Conservation (phyloP, 352 stramenopile species). For the Globisporangium canariense region DNA sequence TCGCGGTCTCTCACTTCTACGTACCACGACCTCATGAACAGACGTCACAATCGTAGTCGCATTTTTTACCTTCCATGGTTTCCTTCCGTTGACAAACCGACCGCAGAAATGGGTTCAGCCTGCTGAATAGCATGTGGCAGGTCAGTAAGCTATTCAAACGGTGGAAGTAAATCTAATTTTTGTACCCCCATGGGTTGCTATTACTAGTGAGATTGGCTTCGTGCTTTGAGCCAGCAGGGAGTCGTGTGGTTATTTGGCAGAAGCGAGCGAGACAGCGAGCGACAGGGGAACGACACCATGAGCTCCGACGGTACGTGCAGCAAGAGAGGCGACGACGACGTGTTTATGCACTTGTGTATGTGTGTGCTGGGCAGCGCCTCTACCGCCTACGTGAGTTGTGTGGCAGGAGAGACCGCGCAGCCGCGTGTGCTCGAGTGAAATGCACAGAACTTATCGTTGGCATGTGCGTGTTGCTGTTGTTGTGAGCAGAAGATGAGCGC, state of each 20-base stretch:
- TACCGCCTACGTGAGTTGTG: not conserved
- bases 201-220: not conserved
- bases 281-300: constrained; percentile 26
- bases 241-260: constrained; percentile 3
- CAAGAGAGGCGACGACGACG: not conserved
- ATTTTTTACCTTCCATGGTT: not conserved
- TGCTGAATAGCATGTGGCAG: not conserved
- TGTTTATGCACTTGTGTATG: not conserved
- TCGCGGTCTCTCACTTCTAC: not conserved
- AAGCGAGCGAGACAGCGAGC: constrained; percentile 5
- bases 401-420: not conserved
- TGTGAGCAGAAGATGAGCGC: constrained; percentile 58
- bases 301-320: constrained; percentile 55
- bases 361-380: not conserved
- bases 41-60: not conserved
- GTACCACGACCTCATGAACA: not conserved
- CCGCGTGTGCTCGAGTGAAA: not conserved
- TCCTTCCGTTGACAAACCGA: not conserved
- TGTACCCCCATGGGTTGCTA: not conserved
- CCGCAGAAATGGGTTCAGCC: constrained; percentile 3
- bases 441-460: not conserved
- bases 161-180: not conserved
- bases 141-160: not conserved
- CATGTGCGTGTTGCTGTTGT: not conserved
- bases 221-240: not conserved